Conservation (phyloP, 2,329 filamentous ascomycete species). For the Penicillium janthinellum region DNA sequence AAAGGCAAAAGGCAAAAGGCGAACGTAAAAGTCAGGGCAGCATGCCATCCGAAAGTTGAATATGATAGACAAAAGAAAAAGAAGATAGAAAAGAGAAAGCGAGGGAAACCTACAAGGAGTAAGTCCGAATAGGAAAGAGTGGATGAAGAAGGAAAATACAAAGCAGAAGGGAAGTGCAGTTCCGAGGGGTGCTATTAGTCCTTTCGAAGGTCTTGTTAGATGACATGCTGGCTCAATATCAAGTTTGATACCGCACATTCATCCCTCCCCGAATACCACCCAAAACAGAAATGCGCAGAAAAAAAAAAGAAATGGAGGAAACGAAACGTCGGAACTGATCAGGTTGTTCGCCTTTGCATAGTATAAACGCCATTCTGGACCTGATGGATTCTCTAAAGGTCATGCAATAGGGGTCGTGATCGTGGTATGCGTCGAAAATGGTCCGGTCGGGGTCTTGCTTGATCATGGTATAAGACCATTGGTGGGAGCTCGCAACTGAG, state of each 20-base stretch:
- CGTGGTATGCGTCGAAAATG: slow-evolving; percentile 42
- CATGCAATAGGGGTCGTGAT: slow-evolving; percentile 50
- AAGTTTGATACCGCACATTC: slow-evolving; percentile 5
- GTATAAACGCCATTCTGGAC: slow-evolving; percentile 44
- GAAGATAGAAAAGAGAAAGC: background rate
- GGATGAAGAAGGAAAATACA: slow-evolving; percentile 26
- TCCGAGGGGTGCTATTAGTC: background rate
- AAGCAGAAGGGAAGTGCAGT: slow-evolving; percentile 14
- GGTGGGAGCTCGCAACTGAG: slow-evolving; percentile 17
- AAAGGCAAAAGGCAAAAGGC: slow-evolving; percentile 4
- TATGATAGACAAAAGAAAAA: slow-evolving; percentile 15
- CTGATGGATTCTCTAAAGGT: slow-evolving; percentile 41
- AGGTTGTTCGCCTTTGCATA: slow-evolving; percentile 34
- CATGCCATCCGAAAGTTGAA: slow-evolving; percentile 14
- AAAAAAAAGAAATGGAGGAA: slow-evolving; percentile 9
- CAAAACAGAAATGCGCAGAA: slow-evolving; percentile 7
- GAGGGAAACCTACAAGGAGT: slow-evolving; percentile 13
- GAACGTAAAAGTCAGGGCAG: background rate
- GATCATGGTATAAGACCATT: slow-evolving; percentile 14
- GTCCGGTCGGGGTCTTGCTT: slow-evolving; percentile 30
- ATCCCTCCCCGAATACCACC: background rate
- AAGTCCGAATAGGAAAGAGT: slow-evolving; percentile 5
- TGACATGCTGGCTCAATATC: slow-evolving; percentile 10
- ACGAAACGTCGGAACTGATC: slow-evolving; percentile 18
- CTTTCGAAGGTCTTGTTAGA: slow-evolving; percentile 13